A percentile compares a stretch with the other conserved stretches of the same genome.
Evolutionary conservation across 306 rosid genomes (phyloP).

Genomic region (Trifolium repens): DNA sequence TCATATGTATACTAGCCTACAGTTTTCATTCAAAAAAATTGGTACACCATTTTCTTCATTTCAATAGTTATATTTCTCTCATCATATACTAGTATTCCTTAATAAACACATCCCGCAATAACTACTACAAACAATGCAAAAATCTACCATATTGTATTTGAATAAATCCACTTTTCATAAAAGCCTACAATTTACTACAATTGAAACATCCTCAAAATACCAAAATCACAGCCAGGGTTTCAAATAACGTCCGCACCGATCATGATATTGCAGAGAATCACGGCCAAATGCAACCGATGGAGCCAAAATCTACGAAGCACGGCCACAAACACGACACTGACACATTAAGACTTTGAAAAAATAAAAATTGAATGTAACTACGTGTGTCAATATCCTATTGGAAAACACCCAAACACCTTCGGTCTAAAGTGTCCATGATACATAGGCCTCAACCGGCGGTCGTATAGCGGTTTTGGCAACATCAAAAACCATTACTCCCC

Average conservation of each 20-base stretch:
- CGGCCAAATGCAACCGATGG: background rate
- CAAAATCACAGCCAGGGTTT: background rate
- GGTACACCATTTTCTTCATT: background rate
- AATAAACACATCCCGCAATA: background rate
- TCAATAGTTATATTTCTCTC: background rate
- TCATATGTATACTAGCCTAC: background rate
- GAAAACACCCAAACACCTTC: background rate
- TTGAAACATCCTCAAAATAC: slow-evolving; percentile 12
- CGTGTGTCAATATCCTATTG: background rate
- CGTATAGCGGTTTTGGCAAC: background rate
- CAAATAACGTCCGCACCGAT: background rate
- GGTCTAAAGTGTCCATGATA: background rate
- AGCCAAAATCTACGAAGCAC: background rate
- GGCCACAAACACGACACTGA: background rate
- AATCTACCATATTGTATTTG: slow-evolving; percentile 5
- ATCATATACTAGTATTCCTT: too few relatives aligned
- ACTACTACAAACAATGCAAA: background rate
- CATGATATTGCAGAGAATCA: background rate
- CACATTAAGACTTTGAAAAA: background rate
- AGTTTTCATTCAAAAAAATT: background rate
- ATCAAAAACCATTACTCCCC: background rate
- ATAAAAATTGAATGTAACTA: background rate
- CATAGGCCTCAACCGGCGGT: background rate
- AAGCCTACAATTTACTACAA: background rate
- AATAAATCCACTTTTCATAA: background rate